Evolutionary conservation across 805 yeast species (phyloP).

Genomic region (Saccharomycopsis sp.): DNA sequence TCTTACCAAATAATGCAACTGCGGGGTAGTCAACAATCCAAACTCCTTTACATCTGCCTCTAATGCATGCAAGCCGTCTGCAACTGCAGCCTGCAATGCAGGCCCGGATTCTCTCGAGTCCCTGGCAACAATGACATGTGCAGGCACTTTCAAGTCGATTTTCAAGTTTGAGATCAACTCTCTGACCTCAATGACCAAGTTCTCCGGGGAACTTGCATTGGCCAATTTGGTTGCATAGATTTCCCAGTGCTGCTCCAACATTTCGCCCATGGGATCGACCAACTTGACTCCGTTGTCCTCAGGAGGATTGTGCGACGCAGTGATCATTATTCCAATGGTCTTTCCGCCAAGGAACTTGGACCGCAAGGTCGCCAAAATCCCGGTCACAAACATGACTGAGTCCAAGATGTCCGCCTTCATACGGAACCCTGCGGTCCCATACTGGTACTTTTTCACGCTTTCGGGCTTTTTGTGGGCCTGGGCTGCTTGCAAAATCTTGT

Average conservation of each 20-base stretch:
- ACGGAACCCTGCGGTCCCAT: slow-evolving; percentile 98
- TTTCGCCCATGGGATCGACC: slow-evolving; percentile 90
- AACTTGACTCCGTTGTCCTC: slow-evolving; percentile 86
- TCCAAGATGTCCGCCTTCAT: slow-evolving; percentile 63
- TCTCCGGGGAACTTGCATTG: slow-evolving; percentile 48
- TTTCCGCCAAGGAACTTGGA: slow-evolving; percentile 64
- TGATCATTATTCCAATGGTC: slow-evolving; percentile 91
- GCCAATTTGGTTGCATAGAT: slow-evolving; percentile 71
- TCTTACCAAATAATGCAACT: slow-evolving; percentile 81
- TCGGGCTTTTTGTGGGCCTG: slow-evolving; percentile 34
- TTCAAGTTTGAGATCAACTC: slow-evolving; percentile 34
- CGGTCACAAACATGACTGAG: slow-evolving; percentile 77
- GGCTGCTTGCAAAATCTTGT: slow-evolving; percentile 6
- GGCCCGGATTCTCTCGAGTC: slow-evolving; percentile 89
- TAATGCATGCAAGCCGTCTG: slow-evolving; percentile 51
- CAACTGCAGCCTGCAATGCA: slow-evolving; percentile 47
- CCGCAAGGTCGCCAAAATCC: slow-evolving; percentile 74
- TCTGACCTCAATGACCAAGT: slow-evolving; percentile 35
- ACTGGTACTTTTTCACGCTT: slow-evolving; percentile 39
- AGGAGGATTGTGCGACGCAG: slow-evolving; percentile 94
- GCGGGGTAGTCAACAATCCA: slow-evolving; percentile 86
- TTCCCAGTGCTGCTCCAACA: slow-evolving; percentile 86
- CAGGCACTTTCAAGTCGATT: slow-evolving; percentile 39
- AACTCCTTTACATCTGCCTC: slow-evolving; percentile 45
- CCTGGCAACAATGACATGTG: slow-evolving; percentile 62